Base-by-base conservation (phyloP, 441 rosid genomes). In the Pelargonium citronellum region DNA sequence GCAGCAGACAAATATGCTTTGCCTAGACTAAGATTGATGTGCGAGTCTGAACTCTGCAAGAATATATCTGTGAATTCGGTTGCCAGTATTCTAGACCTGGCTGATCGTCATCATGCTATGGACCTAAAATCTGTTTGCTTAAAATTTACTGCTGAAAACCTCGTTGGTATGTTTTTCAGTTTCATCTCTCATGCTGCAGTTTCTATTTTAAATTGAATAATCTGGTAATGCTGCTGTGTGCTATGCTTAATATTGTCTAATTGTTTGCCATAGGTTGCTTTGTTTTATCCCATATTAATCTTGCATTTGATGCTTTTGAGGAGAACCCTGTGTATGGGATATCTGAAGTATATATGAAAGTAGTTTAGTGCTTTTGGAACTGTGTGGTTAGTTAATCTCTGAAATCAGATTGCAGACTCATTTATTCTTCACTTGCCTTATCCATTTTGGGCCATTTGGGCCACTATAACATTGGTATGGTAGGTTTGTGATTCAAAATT, bases 1-100 rank as follows among this genome's bases (percentile, higher is more conserved):
- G 97, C 96, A 65, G 97, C 96, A 47, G 98, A 93, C 74, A 85
- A 96, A 71, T 91, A 89, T 82, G 95, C 83, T 64, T 79, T 91
- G 44, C 95, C 90, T 61, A 83, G 96, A 84, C 95, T 91, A 53
- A 83, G 83, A 75, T 64, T 88, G 73, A 79, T 89, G 1, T 89
- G 95, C 61, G 95, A 91, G 74, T 80, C 87, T 71, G 83, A 84
- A 65, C 90, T 93, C n/a, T 89, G 97, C 67, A 89, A 85, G 82
- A 88, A 84, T 74, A 86, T 91, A 68, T 84, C 91, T 71, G 86
- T 88, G 68, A 84, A 89, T 80, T 87, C 91, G 0, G 97, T 88
- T 44, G 95, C 97, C 67, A 92, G 94, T 41, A 91, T 92, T 2
- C 82, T 91, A 69, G 91, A 93, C 16, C 81, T 93, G 79, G 96